Evolutionary conservation across 1,139 yeast species (phyloP).

Genomic region (Candida sanyaensis): DNA sequence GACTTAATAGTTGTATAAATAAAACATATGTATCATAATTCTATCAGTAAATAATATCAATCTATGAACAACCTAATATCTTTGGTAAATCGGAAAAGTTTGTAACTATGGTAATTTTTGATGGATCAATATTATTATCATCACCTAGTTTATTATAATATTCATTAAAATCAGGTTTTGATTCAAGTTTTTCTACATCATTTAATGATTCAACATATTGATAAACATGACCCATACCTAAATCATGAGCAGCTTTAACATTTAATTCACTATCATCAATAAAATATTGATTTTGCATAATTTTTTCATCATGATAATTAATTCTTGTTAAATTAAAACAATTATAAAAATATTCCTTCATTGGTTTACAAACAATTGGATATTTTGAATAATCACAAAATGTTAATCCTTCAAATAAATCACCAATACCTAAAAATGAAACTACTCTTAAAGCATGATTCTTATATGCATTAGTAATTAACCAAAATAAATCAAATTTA

Average conservation of each 20-base stretch:
- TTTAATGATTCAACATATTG: conserved; percentile 58
- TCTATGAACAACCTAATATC: conserved; percentile 1
- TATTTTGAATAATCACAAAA: conserved; percentile 76
- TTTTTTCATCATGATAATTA: conserved; percentile 42
- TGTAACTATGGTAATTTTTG: neutral
- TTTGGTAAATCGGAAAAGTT: neutral
- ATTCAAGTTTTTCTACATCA: conserved; percentile 35
- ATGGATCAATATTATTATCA: neutral
- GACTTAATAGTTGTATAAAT: too few species aligned
- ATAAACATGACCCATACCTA: conserved; percentile 54
- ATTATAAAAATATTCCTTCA: conserved; percentile 52
- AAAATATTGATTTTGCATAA: conserved; percentile 46
- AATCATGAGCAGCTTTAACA: conserved; percentile 53
- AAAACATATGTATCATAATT: neutral
- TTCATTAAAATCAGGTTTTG: conserved; percentile 31
- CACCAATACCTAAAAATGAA: conserved; percentile 80
- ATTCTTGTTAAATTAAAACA: conserved; percentile 67
- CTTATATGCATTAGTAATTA: conserved; percentile 91
- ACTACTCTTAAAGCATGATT: conserved; percentile 83
- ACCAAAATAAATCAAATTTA: conserved; percentile 59
- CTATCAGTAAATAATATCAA: neutral
- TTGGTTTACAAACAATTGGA: conserved; percentile 87
- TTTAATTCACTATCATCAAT: conserved; percentile 82
- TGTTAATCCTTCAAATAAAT: conserved; percentile 89
- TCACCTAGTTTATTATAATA: conserved; percentile 28